Evolutionary conservation across 1,139 yeast genomes (phyloP).

Genomic region (Debaryomyces robertsiae): DNA sequence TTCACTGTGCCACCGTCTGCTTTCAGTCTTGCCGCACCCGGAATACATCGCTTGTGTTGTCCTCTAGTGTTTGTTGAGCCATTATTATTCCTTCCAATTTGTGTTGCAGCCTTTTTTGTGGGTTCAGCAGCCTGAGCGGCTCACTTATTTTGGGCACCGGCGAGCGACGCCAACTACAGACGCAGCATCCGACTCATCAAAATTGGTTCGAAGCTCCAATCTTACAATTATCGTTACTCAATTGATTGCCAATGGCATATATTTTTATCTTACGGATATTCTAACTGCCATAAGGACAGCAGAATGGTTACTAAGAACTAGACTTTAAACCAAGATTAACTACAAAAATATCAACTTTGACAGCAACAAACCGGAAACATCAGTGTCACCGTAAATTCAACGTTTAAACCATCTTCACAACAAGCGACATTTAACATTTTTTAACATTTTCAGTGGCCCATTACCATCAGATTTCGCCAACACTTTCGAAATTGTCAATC

Average conservation of each 20-base stretch:
- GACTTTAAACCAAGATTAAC: constrained; percentile 9
- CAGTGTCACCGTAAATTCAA: constrained; percentile 1
- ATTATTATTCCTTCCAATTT: constrained; percentile 4
- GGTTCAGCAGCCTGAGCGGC: constrained; percentile 1
- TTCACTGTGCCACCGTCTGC: no score
- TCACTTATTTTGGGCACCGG: not conserved
- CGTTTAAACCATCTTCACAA: constrained; percentile 1
- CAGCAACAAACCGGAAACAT: constrained; percentile 4
- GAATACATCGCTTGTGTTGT: no score
- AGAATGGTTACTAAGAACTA: constrained; percentile 9
- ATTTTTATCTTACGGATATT: constrained; percentile 11
- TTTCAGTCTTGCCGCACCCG: no score
- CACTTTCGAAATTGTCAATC: constrained; percentile 5
- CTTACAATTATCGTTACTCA: not conserved
- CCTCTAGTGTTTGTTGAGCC: no score
- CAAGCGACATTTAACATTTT: not conserved
- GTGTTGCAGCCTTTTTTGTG: constrained; percentile 18
- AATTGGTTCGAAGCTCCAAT: no score
- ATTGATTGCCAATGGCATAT: constrained; percentile 10
- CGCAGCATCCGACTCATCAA: not conserved
- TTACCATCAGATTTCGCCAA: constrained; percentile 5
- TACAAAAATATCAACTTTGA: constrained; percentile 7
- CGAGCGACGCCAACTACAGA: not conserved
- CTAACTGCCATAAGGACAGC: not conserved
- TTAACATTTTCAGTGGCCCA: not conserved